Conservation (phyloP, 257 asterid species). For the Solanum chiquidenum region DNA sequence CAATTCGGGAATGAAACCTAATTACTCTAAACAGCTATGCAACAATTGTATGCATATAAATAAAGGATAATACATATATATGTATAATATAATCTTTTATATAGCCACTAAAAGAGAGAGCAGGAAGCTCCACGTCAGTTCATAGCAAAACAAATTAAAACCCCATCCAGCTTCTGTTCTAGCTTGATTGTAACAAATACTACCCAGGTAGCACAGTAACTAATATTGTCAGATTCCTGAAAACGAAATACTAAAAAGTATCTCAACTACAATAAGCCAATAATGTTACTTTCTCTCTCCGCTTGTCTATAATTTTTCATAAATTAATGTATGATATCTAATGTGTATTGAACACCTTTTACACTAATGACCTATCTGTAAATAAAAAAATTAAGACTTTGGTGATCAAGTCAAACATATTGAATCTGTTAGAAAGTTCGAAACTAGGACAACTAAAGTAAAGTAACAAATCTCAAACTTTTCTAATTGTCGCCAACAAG, state of each 20-base stretch:
- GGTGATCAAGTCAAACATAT: background rate
- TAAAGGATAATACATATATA: background rate
- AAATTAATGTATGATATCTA: background rate
- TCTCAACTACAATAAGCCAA: background rate
- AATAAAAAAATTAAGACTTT: background rate
- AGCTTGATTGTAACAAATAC: background rate
- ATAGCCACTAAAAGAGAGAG: background rate
- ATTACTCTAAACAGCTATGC: background rate
- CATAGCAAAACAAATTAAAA: background rate
- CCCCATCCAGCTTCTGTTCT: background rate
- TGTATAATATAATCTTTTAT: background rate
- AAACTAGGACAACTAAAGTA: background rate
- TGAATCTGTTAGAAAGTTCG: background rate
- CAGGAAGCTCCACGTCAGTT: too few species aligned
- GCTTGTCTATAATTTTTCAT: background rate
- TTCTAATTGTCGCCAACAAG: background rate
- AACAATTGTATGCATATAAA: background rate
- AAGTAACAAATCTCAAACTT: background rate
- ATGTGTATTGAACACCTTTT: background rate
- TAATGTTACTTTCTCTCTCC: background rate
- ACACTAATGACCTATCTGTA: background rate
- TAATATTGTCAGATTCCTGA: background rate
- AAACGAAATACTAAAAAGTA: background rate
- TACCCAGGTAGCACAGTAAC: background rate
- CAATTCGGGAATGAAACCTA: background rate